Base-by-base conservation (phyloP, 257 asterid species). In the Przewalskia tangutica region DNA sequence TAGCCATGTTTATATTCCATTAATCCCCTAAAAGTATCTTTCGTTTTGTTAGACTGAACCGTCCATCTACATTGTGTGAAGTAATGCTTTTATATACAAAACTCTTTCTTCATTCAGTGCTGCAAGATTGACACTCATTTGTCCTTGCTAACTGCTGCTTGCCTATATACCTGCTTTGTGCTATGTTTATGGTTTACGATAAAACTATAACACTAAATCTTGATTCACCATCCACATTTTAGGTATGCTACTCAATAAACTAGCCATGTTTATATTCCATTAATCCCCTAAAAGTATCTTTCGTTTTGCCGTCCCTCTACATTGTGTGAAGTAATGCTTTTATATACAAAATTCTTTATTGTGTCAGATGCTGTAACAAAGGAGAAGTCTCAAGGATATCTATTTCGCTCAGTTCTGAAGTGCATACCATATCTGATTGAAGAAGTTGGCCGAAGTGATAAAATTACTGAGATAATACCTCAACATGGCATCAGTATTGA, bases 401-500 rank as follows among this genome's bases (percentile, higher is more conserved):
- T 96, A 81, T 96, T 96, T 85, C 95, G 98, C 44, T 93, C 98
- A 18, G 99, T 96, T 85, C 91, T 96, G 76, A 91, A 96, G 93
- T 96, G 99, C 90, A 94, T 96, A 90, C 99, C 99, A 3, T 96
- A 96, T 88, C 95, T 96, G 88, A 96, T 96, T 63, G 97, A 96
- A 89, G 99, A 96, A 93, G 99, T 95, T 81, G 97, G 97, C 82
- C 94, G 98, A 85, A 96, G 91, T 88, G 98, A 94, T 87, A 96
- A 96, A 87, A 94, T 96, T 82, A 90, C 98, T 5, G 98, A 94
- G 91, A 96, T 96, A 83, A 94, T 96, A 81, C 99, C 99, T 71
- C 99, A 96, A 79, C 99, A 96, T 89, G 97, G 98, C 87, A 96
- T 96, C 80, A 94, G 99, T 82, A 96, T 94, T 67, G 99, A 96